Base-by-base conservation (phyloP, 1,284 basidiomycete genomes). In the Sporisorium graminicola region DNA sequence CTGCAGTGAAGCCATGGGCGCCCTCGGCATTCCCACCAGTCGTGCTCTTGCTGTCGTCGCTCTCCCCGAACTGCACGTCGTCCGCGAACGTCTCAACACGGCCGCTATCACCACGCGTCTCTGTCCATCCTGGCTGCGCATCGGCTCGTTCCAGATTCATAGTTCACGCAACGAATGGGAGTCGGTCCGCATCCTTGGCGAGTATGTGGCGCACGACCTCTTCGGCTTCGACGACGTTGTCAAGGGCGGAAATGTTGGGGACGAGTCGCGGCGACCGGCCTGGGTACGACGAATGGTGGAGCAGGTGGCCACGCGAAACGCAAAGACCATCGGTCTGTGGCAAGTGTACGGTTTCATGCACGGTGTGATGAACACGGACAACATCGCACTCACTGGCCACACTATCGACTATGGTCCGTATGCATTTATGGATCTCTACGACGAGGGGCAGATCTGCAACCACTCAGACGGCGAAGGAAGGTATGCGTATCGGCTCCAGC, bases 311-410 rank as follows among this genome's bases (percentile, higher is more conserved):
- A 89, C 88, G 82, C 88, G 93, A 79, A 98, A 97, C 81, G 95
- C 93, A 40, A 88, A 88, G 81, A 98, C 95, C 90, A 93, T 95
- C 0, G 96, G 94, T 2, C 91, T 89, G 2, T 98, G 96, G 96
- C 96, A 98, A 86, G 84, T 83, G 7, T 81, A 87, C 40, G 86
- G 86, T 8, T 84, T 82, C 64, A 85, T 81, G 80, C 83, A 86
- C 62, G 87, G 78, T 66, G 95, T 98, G n/a, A 93, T 98, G 80
- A 98, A 98, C 85, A 97, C 95, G 2, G 95, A 98, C 87, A 87
- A 87, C 58, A 83, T 87, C 35, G 93, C 93, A 2, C 88, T 98
- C 27, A 87, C 94, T 24, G 95, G 95, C 1, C 86, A 95, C 60
- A 97, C 95, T 0, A 97, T 98, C 73, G 96, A 98, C 51, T 80